A percentile compares a stretch with the other conserved stretches of the same genome.
Evolutionary conservation across 2,329 filamentous ascomycete species (phyloP).

Genomic region (Penicillium sp.): DNA sequence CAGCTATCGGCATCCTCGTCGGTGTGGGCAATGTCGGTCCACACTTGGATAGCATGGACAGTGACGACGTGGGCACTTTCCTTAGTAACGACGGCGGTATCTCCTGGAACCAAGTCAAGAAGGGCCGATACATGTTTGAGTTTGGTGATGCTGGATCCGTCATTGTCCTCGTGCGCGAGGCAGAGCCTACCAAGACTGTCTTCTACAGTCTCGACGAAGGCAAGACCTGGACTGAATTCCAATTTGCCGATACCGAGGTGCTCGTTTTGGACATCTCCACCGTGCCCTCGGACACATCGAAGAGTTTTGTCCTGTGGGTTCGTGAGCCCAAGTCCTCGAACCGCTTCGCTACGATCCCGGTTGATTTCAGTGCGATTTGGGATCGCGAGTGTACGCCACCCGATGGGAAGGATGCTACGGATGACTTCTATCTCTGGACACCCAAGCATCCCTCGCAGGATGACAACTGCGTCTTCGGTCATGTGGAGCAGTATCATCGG

Average conservation of each 20-base stretch:
- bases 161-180: conserved; percentile 75
- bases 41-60: conserved; percentile 58
- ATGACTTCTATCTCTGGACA: conserved; percentile 78
- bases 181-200: conserved; percentile 59
- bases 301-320: conserved; percentile 90
- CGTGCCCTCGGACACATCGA: conserved; percentile 78
- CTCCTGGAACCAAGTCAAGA: conserved; percentile 76
- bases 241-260: conserved; percentile 67
- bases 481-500: conserved; percentile 80
- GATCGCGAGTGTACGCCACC: conserved; percentile 64
- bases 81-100: conserved; percentile 88
- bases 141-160: conserved; percentile 94
- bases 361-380: conserved; percentile 81
- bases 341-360: conserved; percentile 64
- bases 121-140: conserved; percentile 87
- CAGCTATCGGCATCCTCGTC: conserved; percentile 85
- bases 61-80: conserved; percentile 80
- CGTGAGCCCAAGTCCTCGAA: conserved; percentile 43
- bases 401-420: conserved; percentile 53
- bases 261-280: conserved; percentile 77
- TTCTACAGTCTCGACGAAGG: conserved; percentile 80
- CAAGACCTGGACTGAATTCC: conserved; percentile 66
- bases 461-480: conserved; percentile 85
- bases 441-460: conserved; percentile 75
- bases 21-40: conserved; percentile 85